Base-by-base conservation (phyloP, 192 early-diverging fungal species). In the Diversispora epigaea region DNA sequence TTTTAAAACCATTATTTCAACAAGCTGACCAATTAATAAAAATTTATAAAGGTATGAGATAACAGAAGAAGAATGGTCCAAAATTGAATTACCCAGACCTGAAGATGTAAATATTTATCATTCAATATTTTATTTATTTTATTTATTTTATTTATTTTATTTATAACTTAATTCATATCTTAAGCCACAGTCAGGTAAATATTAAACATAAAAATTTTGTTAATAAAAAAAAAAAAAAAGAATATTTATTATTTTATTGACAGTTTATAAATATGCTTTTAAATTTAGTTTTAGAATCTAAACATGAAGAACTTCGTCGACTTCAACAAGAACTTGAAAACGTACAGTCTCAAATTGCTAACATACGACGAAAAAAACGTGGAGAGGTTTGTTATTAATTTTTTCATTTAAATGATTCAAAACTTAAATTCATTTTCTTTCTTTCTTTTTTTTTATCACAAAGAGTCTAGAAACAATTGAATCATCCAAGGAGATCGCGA, bases 81-180 rank as follows among this genome's bases (percentile, higher is more conserved):
- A 71, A 6, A 93, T 96, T 71, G 89, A 87, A 41, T 75, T 96
- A 25, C 92, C 92, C 9, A 84, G 85, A 55, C 83, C 81, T 10
- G 91, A 93, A 54, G 92, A 89, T 76, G 90, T 91, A 83, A 77
- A 81, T 79, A 40, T 62, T 11, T 44, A 45, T 63, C 12, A 11
- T 56, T 22, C n/a, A 68, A 25, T 39, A 68, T 56, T 17, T 9
- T 0, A 49, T n/a, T 45, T 6, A 22, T 62, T 7, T 32, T n/a
- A 54, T n/a, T 44, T 32, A 22, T 17, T n/a, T 45, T 68, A 19
- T 15, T 66, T 9, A 6, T 7, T 49, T 12, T 11, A 39, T 22
- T 43, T 41, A 40, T 61, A 15, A 19, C 21, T 3, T 11, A 58
- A 17, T 4, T 15, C 4, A n/a, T n/a, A 68, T 14, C 60, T 46